phyloP scores from a whole-genome alignment of 2,329 filamentous ascomycete species.

The Penicillium brasilianum region DNA sequence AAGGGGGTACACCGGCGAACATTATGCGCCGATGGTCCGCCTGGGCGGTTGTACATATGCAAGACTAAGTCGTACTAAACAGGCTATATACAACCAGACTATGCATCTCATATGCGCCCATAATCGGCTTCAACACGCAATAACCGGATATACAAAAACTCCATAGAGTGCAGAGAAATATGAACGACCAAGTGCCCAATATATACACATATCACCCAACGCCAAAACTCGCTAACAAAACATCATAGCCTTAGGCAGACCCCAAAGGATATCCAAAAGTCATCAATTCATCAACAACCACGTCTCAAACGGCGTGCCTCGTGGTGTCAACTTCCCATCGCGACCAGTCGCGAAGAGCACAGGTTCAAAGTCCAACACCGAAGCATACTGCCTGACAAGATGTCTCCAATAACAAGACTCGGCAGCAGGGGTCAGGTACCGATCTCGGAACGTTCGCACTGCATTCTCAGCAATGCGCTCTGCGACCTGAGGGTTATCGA shows the following conservation, averaged over 20 bases:
- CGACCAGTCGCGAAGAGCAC: slow-evolving; percentile 37
- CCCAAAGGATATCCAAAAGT: slow-evolving; percentile 1
- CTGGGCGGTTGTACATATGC: no score
- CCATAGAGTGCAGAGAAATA: no score
- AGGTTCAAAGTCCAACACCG: slow-evolving; percentile 49
- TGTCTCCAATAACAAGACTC: slow-evolving; percentile 62
- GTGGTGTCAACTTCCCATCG: slow-evolving; percentile 36
- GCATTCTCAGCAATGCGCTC: slow-evolving; percentile 57
- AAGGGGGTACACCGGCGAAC: no score
- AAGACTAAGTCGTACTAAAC: no score
- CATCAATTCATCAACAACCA: slow-evolving; percentile 41
- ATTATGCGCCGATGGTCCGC: no score
- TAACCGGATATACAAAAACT: no score
- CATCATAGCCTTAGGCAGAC: background rate
- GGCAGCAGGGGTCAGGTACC: slow-evolving; percentile 60
- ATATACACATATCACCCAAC: slow-evolving; percentile 1
- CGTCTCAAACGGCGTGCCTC: slow-evolving; percentile 49
- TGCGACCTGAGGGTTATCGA: slow-evolving; percentile 51
- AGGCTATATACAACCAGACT: no score
- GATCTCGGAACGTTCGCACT: slow-evolving; percentile 55
- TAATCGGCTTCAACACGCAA: no score
- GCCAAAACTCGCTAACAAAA: slow-evolving; percentile 1
- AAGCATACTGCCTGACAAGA: slow-evolving; percentile 47
- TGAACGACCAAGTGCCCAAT: no score
- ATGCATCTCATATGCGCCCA: no score